phyloP scores from a whole-genome alignment of 495 filamentous ascomycete genomes.

The Xanthoparmelia taractica region DNA sequence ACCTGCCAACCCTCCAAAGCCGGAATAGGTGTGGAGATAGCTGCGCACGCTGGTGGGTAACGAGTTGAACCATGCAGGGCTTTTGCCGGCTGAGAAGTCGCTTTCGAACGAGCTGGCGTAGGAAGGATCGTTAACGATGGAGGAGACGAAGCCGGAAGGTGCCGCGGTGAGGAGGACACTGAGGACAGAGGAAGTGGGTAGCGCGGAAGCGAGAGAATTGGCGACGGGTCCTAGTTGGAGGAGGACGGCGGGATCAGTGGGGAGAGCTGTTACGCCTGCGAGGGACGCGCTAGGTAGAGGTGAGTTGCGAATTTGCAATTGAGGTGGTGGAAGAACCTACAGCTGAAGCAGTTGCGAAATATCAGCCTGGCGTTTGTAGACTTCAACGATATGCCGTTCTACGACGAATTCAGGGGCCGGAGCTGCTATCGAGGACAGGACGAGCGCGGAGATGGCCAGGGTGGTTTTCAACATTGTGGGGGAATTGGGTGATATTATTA shows the following conservation, averaged over 20 bases:
- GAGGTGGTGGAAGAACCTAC: slow-evolving; percentile 9
- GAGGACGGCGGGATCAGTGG: slow-evolving; percentile 28
- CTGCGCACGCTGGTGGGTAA: slow-evolving; percentile 26
- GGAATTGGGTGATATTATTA: background rate
- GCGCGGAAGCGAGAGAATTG: slow-evolving; percentile 23
- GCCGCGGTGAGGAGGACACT: slow-evolving; percentile 26
- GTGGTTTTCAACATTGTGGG: slow-evolving; percentile 4
- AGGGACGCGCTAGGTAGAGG: slow-evolving; percentile 22
- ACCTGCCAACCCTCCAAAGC: slow-evolving; percentile 20
- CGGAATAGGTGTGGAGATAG: slow-evolving; percentile 27
- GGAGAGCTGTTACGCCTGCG: slow-evolving; percentile 26
- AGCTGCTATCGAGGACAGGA: slow-evolving; percentile 3
- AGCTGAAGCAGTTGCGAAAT: slow-evolving; percentile 19
- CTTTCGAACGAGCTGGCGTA: slow-evolving; percentile 24
- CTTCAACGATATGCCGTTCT: slow-evolving; percentile 17
- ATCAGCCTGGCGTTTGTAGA: slow-evolving; percentile 24
- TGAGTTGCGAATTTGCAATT: slow-evolving; percentile 6
- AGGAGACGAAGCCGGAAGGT: slow-evolving; percentile 24
- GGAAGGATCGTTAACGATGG: slow-evolving; percentile 26
- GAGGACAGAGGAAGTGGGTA: slow-evolving; percentile 28
- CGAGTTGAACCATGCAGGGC: slow-evolving; percentile 29
- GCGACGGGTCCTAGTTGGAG: slow-evolving; percentile 24
- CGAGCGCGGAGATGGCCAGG: slow-evolving; percentile 6
- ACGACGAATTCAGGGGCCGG: slow-evolving; percentile 11
- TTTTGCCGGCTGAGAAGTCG: slow-evolving; percentile 23